Evolutionary conservation across 495 filamentous ascomycete genomes (phyloP).

Genomic region (Mytilinidion resinicola): DNA sequence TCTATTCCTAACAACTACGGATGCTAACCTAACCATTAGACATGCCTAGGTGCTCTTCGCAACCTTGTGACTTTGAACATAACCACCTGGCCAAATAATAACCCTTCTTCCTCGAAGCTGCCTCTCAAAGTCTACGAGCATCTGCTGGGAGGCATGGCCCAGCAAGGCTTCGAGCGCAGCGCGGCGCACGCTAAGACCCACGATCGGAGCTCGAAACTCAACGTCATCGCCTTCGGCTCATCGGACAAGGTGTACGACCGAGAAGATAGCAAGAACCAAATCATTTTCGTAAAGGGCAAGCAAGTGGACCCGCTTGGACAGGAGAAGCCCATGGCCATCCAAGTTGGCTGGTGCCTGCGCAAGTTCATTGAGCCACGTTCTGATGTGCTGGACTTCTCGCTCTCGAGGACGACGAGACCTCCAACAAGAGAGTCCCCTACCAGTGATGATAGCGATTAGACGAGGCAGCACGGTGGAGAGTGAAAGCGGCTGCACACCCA

Average conservation of each 20-base stretch:
- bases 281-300: conserved; percentile 35
- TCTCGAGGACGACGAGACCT: conserved; percentile 21
- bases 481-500: neutral
- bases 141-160: conserved; percentile 31
- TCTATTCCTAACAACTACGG: conserved; percentile 8
- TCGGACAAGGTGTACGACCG: conserved; percentile 38
- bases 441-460: conserved; percentile 21
- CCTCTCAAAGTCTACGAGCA: conserved; percentile 33
- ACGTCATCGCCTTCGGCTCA: conserved; percentile 36
- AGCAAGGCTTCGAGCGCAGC: conserved; percentile 25
- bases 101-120: conserved; percentile 29
- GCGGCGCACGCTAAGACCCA: conserved; percentile 3
- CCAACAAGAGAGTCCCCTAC: conserved; percentile 23
- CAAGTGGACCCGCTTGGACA: conserved; percentile 30
- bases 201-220: conserved; percentile 26
- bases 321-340: conserved; percentile 24
- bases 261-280: conserved; percentile 35
- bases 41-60: conserved; percentile 24
- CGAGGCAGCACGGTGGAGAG: neutral
- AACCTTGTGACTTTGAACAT: conserved; percentile 36
- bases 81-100: conserved; percentile 38
- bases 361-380: conserved; percentile 35
- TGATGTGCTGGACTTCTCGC: conserved; percentile 34
- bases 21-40: conserved; percentile 25
- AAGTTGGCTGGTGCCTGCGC: conserved; percentile 33